Base-by-base conservation (phyloP, 2,329 filamentous ascomycete species). In the Beauveria medogensis region DNA sequence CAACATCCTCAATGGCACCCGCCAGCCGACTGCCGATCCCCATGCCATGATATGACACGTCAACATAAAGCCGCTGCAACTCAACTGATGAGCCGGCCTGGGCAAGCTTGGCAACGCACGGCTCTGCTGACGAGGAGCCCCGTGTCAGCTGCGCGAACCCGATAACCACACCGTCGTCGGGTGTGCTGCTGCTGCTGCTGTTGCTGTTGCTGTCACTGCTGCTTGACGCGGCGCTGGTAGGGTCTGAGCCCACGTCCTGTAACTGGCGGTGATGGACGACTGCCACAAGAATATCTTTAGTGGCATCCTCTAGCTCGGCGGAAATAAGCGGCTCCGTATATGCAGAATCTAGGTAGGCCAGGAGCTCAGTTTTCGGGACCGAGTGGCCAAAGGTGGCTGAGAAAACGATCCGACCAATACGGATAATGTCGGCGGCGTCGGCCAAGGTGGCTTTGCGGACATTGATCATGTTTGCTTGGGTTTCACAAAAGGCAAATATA, bases 61-160 rank as follows among this genome's bases (percentile, higher is more conserved):
- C 63, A 2, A 80, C 73, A 59, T 80, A 80, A 1, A 80, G 66
- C 12, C 78, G 65, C 64, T 78, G 76, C 34, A 80, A 62, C 65
- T 80, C 77, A 3, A 77, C 69, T 3, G 58, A 41, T 5, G 58
- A 60, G 2, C 41, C 43, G 0, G 63, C 68, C 2, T 66, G 64
- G 5, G 70, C 66, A 0, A 72, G 40, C 1, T 68, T 56, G 1
- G 62, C 67, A 14, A 79, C 61, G 50, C 74, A 78, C 1, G 75
- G 73, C 53, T 80, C 77, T 18, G 28, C 30, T 18, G 16, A 20
- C 0, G 52, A 67, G 1, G 69, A 70, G 1, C 70, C 72, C 3
- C 70, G 68, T 0, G 70, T 77, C 14, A 80, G 69, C 46, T 75
- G 70, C 0, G 69, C 70, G 62, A 80, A 80, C 1, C 77, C 78